phyloP scores from a whole-genome alignment of 352 stramenopile species.

The Pythium sp. region DNA sequence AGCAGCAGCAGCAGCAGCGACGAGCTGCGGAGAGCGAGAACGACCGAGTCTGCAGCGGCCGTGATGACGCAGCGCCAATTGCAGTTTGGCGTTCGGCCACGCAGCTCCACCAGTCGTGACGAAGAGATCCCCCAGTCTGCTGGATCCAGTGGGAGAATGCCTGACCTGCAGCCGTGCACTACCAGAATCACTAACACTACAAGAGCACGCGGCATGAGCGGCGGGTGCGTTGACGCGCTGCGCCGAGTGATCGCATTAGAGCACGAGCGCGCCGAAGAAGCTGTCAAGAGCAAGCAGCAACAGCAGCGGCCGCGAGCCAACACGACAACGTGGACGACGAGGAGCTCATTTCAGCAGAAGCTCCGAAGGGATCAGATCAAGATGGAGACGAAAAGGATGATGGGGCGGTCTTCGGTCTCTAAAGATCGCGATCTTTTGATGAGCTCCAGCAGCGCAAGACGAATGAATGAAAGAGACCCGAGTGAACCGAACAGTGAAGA shows the following conservation, averaged over 20 bases:
- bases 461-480: not conserved
- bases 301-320: not conserved
- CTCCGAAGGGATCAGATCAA: not conserved
- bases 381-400: conserved; percentile 14
- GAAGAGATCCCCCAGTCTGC: not conserved
- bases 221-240: not conserved
- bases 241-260: conserved; percentile 7
- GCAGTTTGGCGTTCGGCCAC: not conserved
- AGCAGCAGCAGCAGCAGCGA: conserved; percentile 3
- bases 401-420: conserved; percentile 1
- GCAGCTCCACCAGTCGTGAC: conserved; percentile 2
- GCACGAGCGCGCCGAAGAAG: not conserved
- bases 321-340: not conserved
- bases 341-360: not conserved
- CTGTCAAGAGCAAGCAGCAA: conserved; percentile 1
- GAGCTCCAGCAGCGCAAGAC: not conserved
- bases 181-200: not conserved
- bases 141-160: not conserved
- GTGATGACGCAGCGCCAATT: conserved; percentile 4
- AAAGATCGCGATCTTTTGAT: conserved; percentile 5
- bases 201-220: conserved; percentile 2
- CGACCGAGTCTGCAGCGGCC: not conserved
- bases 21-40: conserved; percentile 1
- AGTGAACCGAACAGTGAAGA: not conserved
- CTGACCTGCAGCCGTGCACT: not conserved